Evolutionary conservation across 169 alveolate genomes (phyloP), one percentile per base, ranked within the genome.

Genomic region (Cryptosporidium tyzzeri): DNA sequence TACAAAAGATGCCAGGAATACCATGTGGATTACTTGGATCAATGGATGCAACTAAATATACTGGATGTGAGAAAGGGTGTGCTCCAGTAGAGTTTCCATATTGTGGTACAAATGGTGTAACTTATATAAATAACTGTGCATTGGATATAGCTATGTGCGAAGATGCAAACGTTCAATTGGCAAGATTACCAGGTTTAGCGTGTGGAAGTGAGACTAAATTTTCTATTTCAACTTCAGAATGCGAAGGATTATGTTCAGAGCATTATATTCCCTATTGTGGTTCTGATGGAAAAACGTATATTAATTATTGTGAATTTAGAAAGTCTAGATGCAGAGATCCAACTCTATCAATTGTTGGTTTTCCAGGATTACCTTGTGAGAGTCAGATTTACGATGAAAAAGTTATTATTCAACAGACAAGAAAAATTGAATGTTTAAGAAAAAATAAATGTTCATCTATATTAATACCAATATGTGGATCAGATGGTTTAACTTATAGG

Each of bases 241-340:
- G 89, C n/a, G 75, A 80, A 16, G 80, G 75, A 4, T 44, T 59
- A 45, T 80, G 89, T 62, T 80, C 89, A 12, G 89, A 80, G 37
- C 89, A 80, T 65, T 80, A 80, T 50, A 80, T 59, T 37, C 89
- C 89, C 5, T 80, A 80, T 41, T 80, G 89, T 65, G 89, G 69
- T 18, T 62, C 73, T 18, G 67, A 80, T 31, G 89, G 89, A 12
- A 67, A 37, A 21, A 80, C 89, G 4, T 80, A 80, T 39, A 65
- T 62, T 14, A 80, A 80, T 33, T 80, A 80, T 45, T 80, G 89
- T 48, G 89, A 80, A 23, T 80, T 80, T 29, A 59, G 89, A 26
- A 80, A 80, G 50, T 61, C 89, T 26, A 59, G 33, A 50, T 80
- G 89, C 51, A 80, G 48, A 7, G 23, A 80, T 65, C 62, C 21